phyloP scores from a whole-genome alignment of 495 filamentous ascomycete genomes.

The Penicillium arizonense region DNA sequence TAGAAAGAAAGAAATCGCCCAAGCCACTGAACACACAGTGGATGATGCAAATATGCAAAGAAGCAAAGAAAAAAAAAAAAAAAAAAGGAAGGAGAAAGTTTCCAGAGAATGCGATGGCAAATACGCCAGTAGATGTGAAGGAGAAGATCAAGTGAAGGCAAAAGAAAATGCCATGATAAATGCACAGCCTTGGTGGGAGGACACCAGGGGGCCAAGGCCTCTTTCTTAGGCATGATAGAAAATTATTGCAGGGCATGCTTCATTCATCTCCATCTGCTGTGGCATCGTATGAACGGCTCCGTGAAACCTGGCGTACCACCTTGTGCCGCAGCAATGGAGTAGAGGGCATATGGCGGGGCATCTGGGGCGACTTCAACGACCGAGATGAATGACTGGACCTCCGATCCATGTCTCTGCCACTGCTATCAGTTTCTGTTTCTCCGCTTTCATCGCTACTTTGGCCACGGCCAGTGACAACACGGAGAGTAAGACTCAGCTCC shows the following conservation, averaged over 20 bases:
- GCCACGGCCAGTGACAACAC: slow-evolving; percentile 59
- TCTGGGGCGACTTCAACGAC: slow-evolving; percentile 19
- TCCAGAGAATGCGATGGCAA: slow-evolving; percentile 6
- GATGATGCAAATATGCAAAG: slow-evolving; percentile 4
- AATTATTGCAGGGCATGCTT: neutral
- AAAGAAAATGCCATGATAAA: neutral
- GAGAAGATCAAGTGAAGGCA: slow-evolving; percentile 8
- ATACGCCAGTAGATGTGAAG: slow-evolving; percentile 5
- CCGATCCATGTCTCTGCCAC: slow-evolving; percentile 42
- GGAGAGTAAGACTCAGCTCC: slow-evolving; percentile 73
- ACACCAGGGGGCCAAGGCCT: slow-evolving; percentile 1
- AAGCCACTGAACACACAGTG: neutral
- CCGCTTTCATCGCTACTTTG: slow-evolving; percentile 25
- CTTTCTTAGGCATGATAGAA: neutral
- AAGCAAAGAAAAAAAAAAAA: neutral
- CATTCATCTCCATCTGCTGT: slow-evolving; percentile 20
- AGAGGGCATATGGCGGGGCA: slow-evolving; percentile 36
- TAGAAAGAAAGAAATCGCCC: slow-evolving; percentile 3
- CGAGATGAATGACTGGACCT: slow-evolving; percentile 20
- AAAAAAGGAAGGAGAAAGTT: neutral
- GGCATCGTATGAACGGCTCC: slow-evolving; percentile 33
- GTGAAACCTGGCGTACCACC: slow-evolving; percentile 21
- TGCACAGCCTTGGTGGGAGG: neutral
- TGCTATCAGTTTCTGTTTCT: slow-evolving; percentile 46
- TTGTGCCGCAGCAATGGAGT: slow-evolving; percentile 34